phyloP scores from a whole-genome alignment of 306 rosid species.

The Begonia loranthoides region DNA sequence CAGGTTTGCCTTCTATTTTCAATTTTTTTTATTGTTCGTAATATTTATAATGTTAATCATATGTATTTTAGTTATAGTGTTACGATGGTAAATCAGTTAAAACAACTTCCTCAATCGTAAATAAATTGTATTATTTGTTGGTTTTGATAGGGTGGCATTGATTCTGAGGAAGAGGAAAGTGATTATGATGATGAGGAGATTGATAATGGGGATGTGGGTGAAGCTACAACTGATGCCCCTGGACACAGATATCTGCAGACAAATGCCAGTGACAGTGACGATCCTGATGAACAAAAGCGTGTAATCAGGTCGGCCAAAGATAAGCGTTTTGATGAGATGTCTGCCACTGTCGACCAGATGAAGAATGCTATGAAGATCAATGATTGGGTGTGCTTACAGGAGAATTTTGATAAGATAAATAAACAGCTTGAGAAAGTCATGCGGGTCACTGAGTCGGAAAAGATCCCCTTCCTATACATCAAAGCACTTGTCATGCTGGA shows the following conservation, averaged over 20 bases:
- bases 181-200: conserved; percentile 47
- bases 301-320: conserved; percentile 75
- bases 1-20: no score
- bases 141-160: conserved; percentile 47
- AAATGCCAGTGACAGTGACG: conserved; percentile 59
- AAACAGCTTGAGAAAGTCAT: conserved; percentile 95
- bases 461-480: conserved; percentile 61
- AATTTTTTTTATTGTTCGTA: no score
- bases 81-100: no score
- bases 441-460: conserved; percentile 81
- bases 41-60: no score
- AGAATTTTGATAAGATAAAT: conserved; percentile 82
- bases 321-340: conserved; percentile 82
- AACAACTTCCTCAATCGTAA: no score
- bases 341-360: conserved; percentile 81
- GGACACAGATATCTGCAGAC: conserved; percentile 25
- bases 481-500: conserved; percentile 90
- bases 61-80: no score
- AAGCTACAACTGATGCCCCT: conserved; percentile 11
- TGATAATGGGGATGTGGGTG: conserved; percentile 23
- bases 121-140: no score
- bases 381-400: conserved; percentile 96
- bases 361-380: conserved; percentile 94
- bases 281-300: conserved; percentile 49
- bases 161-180: conserved; percentile 64